Conservation (phyloP, 441 rosid species). For the Rhodomyrtus psidioides region DNA sequence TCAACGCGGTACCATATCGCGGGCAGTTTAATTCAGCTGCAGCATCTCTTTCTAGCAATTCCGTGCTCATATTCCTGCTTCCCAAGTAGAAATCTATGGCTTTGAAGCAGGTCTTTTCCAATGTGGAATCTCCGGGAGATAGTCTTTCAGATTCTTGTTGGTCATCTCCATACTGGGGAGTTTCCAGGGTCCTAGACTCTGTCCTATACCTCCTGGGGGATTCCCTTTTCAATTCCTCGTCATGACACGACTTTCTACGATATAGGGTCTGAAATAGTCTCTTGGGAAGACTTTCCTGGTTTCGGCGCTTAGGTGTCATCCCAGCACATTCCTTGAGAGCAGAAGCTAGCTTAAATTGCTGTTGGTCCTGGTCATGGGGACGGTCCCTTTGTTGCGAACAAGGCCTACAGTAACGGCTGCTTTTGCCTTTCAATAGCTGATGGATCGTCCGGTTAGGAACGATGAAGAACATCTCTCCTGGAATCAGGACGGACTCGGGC, state of each 20-base stretch:
- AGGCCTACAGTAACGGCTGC: background rate
- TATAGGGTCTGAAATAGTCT: constrained; percentile 7
- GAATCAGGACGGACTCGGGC: constrained; percentile 21
- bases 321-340: background rate
- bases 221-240: background rate
- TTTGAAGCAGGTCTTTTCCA: background rate
- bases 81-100: background rate
- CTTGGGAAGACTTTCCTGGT: background rate
- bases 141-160: constrained; percentile 2
- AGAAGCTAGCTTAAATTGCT: background rate
- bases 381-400: background rate
- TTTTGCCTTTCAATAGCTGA: constrained; percentile 19
- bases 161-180: background rate
- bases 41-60: background rate
- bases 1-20: constrained; percentile 4
- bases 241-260: background rate
- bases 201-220: background rate
- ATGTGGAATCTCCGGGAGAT: background rate
- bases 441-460: constrained; percentile 32
- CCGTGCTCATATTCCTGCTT: background rate
- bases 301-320: constrained; percentile 4
- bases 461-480: constrained; percentile 32
- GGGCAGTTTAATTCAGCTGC: background rate
- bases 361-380: background rate
- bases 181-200: constrained; percentile 17